Percentiles rank a stretch among this genome's conserved stretches.
phyloP scores from a whole-genome alignment of 2,329 filamentous ascomycete genomes.

The Sphaceloma murrayae region DNA sequence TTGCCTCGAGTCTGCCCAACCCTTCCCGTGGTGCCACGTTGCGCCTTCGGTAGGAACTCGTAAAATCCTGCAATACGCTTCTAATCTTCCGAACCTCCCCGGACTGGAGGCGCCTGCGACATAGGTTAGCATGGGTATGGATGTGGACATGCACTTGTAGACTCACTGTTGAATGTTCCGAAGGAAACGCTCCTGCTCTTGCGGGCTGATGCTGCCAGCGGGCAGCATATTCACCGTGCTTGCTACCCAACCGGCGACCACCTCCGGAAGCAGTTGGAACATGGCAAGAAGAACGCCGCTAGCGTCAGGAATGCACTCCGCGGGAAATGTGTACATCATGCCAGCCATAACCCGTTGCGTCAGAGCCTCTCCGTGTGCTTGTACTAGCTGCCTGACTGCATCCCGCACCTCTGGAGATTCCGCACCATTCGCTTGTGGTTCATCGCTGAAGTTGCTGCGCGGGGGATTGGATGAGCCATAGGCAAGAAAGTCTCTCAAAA shows the following conservation, averaged over 20 bases:
- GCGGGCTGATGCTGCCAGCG: constrained; percentile 64
- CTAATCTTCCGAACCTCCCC: constrained; percentile 70
- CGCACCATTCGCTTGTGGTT: neutral
- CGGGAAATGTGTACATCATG: constrained; percentile 98
- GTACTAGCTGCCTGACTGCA: constrained; percentile 62
- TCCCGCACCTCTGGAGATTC: constrained; percentile 52
- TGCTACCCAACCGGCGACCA: constrained; percentile 75
- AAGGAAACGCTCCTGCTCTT: constrained; percentile 73
- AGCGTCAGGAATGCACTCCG: constrained; percentile 89
- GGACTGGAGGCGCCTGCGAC: constrained; percentile 45
- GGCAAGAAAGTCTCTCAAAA: constrained; percentile 79
- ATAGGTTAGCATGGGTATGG: constrained; percentile 26
- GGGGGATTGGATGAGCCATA: constrained; percentile 57
- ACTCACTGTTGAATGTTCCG: constrained; percentile 60
- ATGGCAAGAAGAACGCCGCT: constrained; percentile 84
- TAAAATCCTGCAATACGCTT: constrained; percentile 86
- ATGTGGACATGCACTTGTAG: constrained; percentile 12
- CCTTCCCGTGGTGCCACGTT: constrained; percentile 95
- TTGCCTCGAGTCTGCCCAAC: constrained; percentile 74
- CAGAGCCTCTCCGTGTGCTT: constrained; percentile 59
- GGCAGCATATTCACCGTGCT: constrained; percentile 77
- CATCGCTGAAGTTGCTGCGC: constrained; percentile 41
- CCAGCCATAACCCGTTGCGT: constrained; percentile 86
- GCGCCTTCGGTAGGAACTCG: constrained; percentile 81
- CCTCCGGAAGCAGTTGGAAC: constrained; percentile 74